Evolutionary conservation across 768 basidiomycete genomes (phyloP), one percentile per base, ranked within the genome.

Genomic region (Tulasnella sp.): DNA sequence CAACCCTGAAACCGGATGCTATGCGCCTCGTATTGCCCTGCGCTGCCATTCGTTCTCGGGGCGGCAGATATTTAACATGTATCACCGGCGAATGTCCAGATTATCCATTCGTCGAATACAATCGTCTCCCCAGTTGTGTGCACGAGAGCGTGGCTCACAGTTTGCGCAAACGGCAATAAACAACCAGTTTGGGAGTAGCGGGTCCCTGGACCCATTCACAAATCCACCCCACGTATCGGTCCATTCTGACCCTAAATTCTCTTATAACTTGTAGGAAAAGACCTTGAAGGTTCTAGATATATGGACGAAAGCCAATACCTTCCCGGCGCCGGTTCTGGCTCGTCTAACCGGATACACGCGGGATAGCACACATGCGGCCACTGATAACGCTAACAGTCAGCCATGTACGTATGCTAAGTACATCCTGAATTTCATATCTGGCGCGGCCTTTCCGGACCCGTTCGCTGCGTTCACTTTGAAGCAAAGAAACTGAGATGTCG

Each of bases 221-320:
- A 40, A 32, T 51, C 35, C 26, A 32, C 75, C 46, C 35, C 61
- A 35, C 61, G 61, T 67, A 35, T 67, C 61, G 61, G 61, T 13
- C 61, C 13, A 67, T 67, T 67, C 74, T 48, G 35, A 75, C 71
- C 39, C 37, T 40, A 40, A 72, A 39, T 40, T 67, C 42, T 61
- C 55, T 32, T 51, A 18, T 57, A 37, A 23, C 13, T 20, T 71
- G 37, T 87, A 98, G 96, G 97, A 98, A 87, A 99, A 99, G 86
- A 89, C 93, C 70, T 92, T 92, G 88, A 99, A 99, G 85, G 91
- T 99, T 82, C 90, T 97, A 85, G 98, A 98, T 86, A 98, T 99
- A 82, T 99, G 97, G 97, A 89, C 88, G 82, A 97, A 96, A 85
- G 90, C 91, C 78, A 90, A 88, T 85, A 97, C 97, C 72, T 99